phyloP scores from a whole-genome alignment of 352 stramenopile species.

The Globisporangium solare region DNA sequence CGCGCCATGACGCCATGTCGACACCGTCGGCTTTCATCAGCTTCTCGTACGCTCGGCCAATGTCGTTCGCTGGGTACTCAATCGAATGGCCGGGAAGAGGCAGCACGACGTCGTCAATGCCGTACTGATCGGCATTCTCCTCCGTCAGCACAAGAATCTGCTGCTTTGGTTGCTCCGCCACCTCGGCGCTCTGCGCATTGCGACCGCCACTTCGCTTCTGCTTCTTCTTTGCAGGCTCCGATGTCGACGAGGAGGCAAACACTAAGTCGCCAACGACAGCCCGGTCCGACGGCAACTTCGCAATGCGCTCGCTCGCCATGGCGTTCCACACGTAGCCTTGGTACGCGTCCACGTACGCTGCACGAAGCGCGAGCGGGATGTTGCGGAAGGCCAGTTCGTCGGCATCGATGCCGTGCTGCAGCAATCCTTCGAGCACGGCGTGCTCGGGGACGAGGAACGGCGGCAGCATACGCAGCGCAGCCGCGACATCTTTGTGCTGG shows the following conservation, averaged over 20 bases:
- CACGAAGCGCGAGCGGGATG: slow-evolving; percentile 54
- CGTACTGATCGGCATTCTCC: slow-evolving; percentile 83
- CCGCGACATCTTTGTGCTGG: slow-evolving; percentile 78
- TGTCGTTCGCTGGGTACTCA: slow-evolving; percentile 75
- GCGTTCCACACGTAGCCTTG: slow-evolving; percentile 96
- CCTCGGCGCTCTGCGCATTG: slow-evolving; percentile 2
- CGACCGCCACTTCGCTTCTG: not conserved
- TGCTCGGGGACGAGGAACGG: slow-evolving; percentile 68
- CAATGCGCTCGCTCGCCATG: slow-evolving; percentile 88
- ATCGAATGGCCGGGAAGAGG: slow-evolving; percentile 90
- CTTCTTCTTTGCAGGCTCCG: slow-evolving; percentile 12
- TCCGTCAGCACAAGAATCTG: slow-evolving; percentile 69
- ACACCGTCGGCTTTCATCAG: slow-evolving; percentile 54
- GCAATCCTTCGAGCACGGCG: slow-evolving; percentile 63
- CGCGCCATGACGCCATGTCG: slow-evolving; percentile 34
- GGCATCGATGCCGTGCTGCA: slow-evolving; percentile 71
- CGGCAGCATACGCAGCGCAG: slow-evolving; percentile 71
- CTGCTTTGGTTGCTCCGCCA: slow-evolving; percentile 24
- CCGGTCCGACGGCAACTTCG: slow-evolving; percentile 43
- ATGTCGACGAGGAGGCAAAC: slow-evolving; percentile 12
- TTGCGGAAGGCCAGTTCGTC: slow-evolving; percentile 68
- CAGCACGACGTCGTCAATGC: slow-evolving; percentile 92
- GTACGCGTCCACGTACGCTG: slow-evolving; percentile 77
- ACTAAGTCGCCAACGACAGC: slow-evolving; percentile 91
- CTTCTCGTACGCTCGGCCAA: slow-evolving; percentile 43